A percentile compares a stretch with the other conserved stretches of the same genome.
Conservation (phyloP, 148 eudicot genomes). For the Euryodendron excelsum region DNA sequence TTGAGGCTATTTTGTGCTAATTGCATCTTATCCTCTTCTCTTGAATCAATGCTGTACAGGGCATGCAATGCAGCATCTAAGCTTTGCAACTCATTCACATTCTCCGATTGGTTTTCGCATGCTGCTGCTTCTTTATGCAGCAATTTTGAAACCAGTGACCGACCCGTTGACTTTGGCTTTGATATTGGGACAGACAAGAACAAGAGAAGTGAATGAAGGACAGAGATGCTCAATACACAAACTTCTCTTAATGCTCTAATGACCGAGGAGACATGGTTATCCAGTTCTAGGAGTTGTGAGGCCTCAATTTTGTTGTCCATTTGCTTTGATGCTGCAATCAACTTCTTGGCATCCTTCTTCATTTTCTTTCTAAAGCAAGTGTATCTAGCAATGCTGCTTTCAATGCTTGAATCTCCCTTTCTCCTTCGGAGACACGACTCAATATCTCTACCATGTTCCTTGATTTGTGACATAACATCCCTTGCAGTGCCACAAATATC, state of each 20-base stretch:
- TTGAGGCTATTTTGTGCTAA: constrained; percentile 23
- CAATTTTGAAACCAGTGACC: constrained; percentile 41
- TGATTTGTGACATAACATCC: constrained; percentile 8
- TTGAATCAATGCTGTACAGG: background rate
- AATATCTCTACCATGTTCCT: constrained; percentile 3
- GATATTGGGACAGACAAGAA: constrained; percentile 33
- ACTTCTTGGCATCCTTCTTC: constrained; percentile 28
- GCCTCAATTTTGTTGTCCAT: constrained; percentile 23
- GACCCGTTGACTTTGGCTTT: constrained; percentile 20
- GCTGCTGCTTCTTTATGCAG: constrained; percentile 14
- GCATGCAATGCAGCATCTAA: constrained; percentile 21
- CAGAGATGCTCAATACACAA: constrained; percentile 6
- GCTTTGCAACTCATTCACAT: constrained; percentile 19
- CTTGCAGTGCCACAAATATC: constrained; percentile 18
- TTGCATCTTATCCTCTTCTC: constrained; percentile 21
- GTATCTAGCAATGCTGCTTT: constrained; percentile 5
- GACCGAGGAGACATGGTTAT: constrained; percentile 14
- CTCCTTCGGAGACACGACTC: constrained; percentile 8
- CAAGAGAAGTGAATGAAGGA: constrained; percentile 29
- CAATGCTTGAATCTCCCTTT: constrained; percentile 8
- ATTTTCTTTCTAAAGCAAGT: constrained; percentile 33
- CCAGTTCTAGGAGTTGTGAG: constrained; percentile 4
- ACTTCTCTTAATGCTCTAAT: constrained; percentile 30
- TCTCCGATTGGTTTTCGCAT: constrained; percentile 14
- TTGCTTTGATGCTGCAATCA: constrained; percentile 28